Conservation (phyloP, 2,329 filamentous ascomycete genomes). For the Colletotrichum cuscutae region DNA sequence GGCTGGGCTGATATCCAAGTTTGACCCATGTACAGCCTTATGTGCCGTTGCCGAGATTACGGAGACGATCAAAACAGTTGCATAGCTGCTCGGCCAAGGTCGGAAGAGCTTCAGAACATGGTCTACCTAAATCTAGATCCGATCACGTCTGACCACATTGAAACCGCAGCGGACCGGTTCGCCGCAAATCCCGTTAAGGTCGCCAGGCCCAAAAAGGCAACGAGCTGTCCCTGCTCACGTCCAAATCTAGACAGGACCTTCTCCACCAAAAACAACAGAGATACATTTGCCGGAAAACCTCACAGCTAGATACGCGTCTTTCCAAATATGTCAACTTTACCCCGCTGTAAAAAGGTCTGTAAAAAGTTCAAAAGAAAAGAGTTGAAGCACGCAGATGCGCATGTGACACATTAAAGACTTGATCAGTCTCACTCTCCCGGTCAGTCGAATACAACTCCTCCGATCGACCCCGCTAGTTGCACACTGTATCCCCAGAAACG, state of each 20-base stretch:
- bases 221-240: constrained; percentile 32
- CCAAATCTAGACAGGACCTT: constrained; percentile 25
- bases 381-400: neutral
- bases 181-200: neutral
- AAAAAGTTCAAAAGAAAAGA: neutral
- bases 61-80: neutral
- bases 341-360: neutral
- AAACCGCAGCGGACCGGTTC: neutral
- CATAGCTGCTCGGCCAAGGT: neutral
- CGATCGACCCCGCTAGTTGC: too few relatives aligned
- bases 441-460: neutral
- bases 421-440: neutral
- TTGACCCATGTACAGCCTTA: neutral
- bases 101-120: neutral
- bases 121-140: neutral
- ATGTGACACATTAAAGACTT: neutral
- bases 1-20: neutral
- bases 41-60: neutral
- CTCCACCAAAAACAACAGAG: neutral
- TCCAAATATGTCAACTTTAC: neutral
- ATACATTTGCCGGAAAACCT: constrained; percentile 7
- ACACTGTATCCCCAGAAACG: too few relatives aligned
- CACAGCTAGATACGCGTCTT: neutral
- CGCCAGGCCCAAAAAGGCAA: constrained; percentile 30
- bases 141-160: neutral